Conservation (phyloP, 1,284 basidiomycete genomes). For the Hypsizygus ulmarius region DNA sequence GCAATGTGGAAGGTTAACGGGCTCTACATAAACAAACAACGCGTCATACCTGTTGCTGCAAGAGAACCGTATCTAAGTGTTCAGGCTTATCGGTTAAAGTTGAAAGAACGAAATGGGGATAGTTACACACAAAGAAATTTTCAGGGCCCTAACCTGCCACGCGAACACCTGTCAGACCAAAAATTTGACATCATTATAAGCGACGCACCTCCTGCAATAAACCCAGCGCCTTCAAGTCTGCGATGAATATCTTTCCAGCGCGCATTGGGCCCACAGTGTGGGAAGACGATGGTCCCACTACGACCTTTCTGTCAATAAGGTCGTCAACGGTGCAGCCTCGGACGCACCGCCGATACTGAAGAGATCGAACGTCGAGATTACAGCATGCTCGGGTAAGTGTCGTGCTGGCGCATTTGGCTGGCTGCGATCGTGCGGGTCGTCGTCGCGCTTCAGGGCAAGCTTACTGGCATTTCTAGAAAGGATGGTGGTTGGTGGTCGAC, state of each 20-base stretch:
- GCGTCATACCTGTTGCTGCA: conserved; percentile 66
- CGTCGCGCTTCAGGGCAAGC: conserved; percentile 6
- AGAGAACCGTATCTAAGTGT: conserved; percentile 66
- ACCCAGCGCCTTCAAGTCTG: conserved; percentile 69
- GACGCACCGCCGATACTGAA: conserved; percentile 83
- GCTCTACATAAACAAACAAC: neutral
- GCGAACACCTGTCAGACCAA: conserved; percentile 1
- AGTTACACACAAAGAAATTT: conserved; percentile 74
- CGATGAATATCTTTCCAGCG: conserved; percentile 84
- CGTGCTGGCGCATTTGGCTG: conserved; percentile 16
- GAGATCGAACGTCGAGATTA: conserved; percentile 90
- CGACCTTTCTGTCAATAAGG: conserved; percentile 3
- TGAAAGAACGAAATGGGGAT: neutral
- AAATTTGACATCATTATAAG: conserved; percentile 1
- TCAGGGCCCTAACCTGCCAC: conserved; percentile 69
- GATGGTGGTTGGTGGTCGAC: neutral
- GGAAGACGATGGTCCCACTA: conserved; percentile 48
- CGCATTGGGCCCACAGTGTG: conserved; percentile 88
- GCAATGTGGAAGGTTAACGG: conserved; percentile 2
- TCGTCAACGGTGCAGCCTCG: conserved; percentile 6
- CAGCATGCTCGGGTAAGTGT: conserved; percentile 75
- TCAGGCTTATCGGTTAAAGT: neutral
- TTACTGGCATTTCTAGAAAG: conserved; percentile 6
- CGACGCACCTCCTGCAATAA: conserved; percentile 66
- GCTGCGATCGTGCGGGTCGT: conserved; percentile 8